Base-by-base conservation (phyloP, 768 basidiomycete genomes). In the Psilocybe tampanensis region DNA sequence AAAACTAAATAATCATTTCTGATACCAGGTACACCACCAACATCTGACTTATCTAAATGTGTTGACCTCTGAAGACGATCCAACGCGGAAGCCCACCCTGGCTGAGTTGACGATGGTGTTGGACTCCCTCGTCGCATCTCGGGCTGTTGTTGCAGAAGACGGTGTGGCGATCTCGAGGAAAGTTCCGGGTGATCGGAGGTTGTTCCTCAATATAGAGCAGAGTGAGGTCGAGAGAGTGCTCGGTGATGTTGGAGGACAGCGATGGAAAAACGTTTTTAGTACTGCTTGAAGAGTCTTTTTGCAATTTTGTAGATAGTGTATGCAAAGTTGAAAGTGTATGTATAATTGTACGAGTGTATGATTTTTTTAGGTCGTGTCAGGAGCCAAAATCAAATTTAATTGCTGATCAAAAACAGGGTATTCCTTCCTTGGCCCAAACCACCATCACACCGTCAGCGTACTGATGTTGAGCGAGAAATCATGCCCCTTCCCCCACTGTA, bases 221-320 rank as follows among this genome's bases (percentile, higher is more conserved):
- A 77, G 76, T 0, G 95, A 97, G 62, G 89, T 95, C 0, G 92
- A 95, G 71, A 79, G 92, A 53, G 90, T 93, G 22, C 74, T 98
- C 45, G 83, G 90, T 43, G 92, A 93, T 54, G 81, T 92, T 18
- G 94, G 93, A 6, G 89, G 90, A 15, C 61, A 71, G 19, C 66
- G 66, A 8, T 92, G 90, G 90, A 85, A 82, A 73, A 88, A 76
- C 66, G 71, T 80, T 11, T 66, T 83, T 32, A 48, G 47, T 26
- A 42, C 36, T 52, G 26, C 26, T n/a, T 33, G 47, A 49, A 33
- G 4, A 29, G 9, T 29, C 29, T 29, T n/a, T n/a, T n/a, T n/a
- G n/a, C n/a, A n/a, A n/a, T n/a, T n/a, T n/a, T n/a, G n/a, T n/a
- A n/a, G n/a, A n/a, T n/a, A n/a, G n/a, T n/a, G n/a, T n/a, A n/a